Conservation (phyloP, 192 early-diverging fungal genomes). For the Coemansia sp. region DNA sequence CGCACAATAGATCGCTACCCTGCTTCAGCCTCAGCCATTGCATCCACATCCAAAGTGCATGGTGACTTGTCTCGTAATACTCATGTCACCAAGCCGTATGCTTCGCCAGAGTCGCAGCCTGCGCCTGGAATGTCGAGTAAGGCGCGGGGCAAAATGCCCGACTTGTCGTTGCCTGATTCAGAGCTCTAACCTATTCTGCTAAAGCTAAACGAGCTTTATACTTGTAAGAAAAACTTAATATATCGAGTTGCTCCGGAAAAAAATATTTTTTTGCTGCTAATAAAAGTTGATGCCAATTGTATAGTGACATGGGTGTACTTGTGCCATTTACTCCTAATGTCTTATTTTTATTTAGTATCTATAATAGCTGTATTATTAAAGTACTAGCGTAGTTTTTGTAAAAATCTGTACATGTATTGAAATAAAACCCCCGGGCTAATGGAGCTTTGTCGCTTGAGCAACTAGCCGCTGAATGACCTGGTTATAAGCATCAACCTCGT, state of each 20-base stretch:
- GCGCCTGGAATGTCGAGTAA: conserved; percentile 36
- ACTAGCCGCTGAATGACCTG: conserved; percentile 48
- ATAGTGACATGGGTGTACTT: too few species aligned
- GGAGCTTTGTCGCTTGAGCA: conserved; percentile 37
- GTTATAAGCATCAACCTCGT: conserved; percentile 37
- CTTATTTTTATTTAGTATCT: too few species aligned
- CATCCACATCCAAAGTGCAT: conserved; percentile 7
- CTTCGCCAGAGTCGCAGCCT: conserved; percentile 1
- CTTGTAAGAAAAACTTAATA: too few species aligned
- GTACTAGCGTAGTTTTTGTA: too few species aligned
- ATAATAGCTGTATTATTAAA: too few species aligned
- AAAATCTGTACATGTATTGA: too few species aligned
- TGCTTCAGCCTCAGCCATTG: conserved; percentile 5
- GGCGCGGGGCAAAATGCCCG: conserved; percentile 48
- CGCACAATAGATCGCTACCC: neutral
- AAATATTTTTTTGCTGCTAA: too few species aligned
- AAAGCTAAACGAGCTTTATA: too few species aligned
- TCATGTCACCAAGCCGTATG: neutral
- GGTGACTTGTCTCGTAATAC: conserved; percentile 3
- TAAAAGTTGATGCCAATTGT: too few species aligned
- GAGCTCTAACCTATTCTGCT: too few species aligned
- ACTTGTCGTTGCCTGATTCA: conserved; percentile 1
- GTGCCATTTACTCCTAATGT: too few species aligned
- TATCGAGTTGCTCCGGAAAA: too few species aligned
- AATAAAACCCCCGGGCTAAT: neutral